These are phyloP conservation scores for Moniliella sp. DNA, from an alignment of 1,284 basidiomycete genomes.

Conservation along the genomic window DNA sequence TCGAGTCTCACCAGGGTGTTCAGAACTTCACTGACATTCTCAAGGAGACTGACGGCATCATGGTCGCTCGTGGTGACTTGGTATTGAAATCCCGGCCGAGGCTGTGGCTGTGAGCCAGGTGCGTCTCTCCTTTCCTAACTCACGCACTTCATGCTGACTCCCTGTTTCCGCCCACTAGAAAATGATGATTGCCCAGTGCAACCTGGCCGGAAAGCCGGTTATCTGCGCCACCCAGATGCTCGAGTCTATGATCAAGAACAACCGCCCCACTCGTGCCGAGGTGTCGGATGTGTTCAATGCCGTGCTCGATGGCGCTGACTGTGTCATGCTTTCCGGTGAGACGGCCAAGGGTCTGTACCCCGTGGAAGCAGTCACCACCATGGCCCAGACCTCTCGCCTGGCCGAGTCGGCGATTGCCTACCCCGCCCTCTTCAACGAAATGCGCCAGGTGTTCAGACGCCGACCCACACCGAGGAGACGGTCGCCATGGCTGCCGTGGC, in stretches of 20 bases:
- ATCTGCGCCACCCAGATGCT: no score
- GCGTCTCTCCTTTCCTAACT: constrained; percentile 92
- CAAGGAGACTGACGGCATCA: no score
- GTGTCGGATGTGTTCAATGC: constrained; percentile 93
- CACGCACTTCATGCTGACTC: constrained; percentile 83
- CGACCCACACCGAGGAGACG: constrained; percentile 77
- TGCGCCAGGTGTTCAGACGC: constrained; percentile 52
- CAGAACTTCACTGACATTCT: constrained; percentile 95
- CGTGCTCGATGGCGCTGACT: constrained; percentile 85
- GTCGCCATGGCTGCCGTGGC: constrained; percentile 80
- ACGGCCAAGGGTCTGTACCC: constrained; percentile 89
- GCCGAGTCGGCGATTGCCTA: constrained; percentile 84
- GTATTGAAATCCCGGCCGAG: constrained; percentile 69
- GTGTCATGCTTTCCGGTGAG: constrained; percentile 94
- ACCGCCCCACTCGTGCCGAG: constrained; percentile 82
- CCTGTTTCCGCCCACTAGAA: constrained; percentile 97
- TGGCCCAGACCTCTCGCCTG: constrained; percentile 88
- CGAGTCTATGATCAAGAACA: constrained; percentile 56
- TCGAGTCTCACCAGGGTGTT: constrained; percentile 92
- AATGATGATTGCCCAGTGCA: constrained; percentile 99
- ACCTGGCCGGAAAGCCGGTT: no score
- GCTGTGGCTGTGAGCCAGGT: constrained; percentile 98
- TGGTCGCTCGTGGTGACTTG: no score
- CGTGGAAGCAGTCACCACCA: constrained; percentile 81
- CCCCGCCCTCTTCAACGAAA: constrained; percentile 61